A percentile compares a stretch with the other conserved stretches of the same genome.
Conservation (phyloP, 192 early-diverging fungal species). For the Backusella luteola region DNA sequence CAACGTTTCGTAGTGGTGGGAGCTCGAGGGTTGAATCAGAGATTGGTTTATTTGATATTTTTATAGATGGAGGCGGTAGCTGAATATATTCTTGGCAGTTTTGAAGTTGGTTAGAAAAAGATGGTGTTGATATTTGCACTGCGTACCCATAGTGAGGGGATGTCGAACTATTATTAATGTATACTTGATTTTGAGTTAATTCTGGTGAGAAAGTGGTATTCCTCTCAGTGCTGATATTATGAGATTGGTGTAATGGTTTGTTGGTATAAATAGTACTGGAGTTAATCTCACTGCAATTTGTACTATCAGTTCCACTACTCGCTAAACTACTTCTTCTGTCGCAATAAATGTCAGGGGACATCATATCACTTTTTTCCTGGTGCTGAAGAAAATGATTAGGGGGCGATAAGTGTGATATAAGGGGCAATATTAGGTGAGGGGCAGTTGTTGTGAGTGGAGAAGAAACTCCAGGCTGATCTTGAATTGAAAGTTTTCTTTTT, state of each 20-base stretch:
- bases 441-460: background rate
- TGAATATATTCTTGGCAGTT: background rate
- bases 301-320: conserved; percentile 11
- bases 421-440: background rate
- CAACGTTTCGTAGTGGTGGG: background rate
- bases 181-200: background rate
- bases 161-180: background rate
- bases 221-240: background rate
- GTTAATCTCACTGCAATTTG: background rate
- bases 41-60: background rate
- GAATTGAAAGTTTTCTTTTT: conserved; percentile 11
- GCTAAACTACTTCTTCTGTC: conserved; percentile 8
- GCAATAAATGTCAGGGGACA: background rate
- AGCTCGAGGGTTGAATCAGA: background rate
- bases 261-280: background rate
- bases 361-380: background rate
- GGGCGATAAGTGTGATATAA: background rate
- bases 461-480: background rate
- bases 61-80: background rate
- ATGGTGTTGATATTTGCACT: background rate
- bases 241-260: background rate
- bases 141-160: background rate
- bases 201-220: background rate
- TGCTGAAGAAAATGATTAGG: background rate
- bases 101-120: background rate